Evolutionary conservation across 2,329 filamentous ascomycete genomes (phyloP).

Genomic region (Epichloe coenophiala): DNA sequence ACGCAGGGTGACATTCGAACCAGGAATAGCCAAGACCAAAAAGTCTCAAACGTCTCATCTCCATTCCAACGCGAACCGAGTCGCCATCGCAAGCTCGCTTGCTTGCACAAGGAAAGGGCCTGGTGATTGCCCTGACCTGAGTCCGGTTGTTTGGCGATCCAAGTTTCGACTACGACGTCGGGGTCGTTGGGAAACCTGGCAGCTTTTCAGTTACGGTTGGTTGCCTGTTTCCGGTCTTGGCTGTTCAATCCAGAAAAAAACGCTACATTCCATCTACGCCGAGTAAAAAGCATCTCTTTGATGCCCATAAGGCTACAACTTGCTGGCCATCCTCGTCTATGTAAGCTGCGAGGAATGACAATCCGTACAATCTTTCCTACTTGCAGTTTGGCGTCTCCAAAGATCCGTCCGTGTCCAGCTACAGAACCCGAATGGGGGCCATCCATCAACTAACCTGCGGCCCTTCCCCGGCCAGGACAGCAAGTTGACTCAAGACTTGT

Average conservation of each 20-base stretch:
- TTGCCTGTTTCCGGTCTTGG: background rate
- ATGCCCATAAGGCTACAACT: too few relatives aligned
- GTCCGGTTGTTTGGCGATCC: too few relatives aligned
- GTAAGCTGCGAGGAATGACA: background rate
- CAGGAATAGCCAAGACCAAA: too few relatives aligned
- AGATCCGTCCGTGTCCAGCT: too few relatives aligned
- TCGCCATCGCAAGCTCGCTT: background rate
- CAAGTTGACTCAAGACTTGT: background rate
- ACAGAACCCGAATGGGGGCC: too few relatives aligned
- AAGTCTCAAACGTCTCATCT: background rate
- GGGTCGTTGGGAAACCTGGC: too few relatives aligned
- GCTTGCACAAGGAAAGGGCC: background rate
- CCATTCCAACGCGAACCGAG: background rate
- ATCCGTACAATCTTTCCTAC: too few relatives aligned
- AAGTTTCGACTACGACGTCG: too few relatives aligned
- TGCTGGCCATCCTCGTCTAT: too few relatives aligned
- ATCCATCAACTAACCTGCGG: background rate
- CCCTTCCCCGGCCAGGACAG: background rate
- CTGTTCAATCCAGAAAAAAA: background rate
- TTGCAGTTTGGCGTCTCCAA: too few relatives aligned
- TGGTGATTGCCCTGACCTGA: too few relatives aligned
- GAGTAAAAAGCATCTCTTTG: background rate
- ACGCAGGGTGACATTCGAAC: background rate
- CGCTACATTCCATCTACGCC: background rate
- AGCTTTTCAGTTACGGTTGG: too few relatives aligned